phyloP scores from a whole-genome alignment of 768 basidiomycete species.

The Xerocomellus chrysenteron region DNA sequence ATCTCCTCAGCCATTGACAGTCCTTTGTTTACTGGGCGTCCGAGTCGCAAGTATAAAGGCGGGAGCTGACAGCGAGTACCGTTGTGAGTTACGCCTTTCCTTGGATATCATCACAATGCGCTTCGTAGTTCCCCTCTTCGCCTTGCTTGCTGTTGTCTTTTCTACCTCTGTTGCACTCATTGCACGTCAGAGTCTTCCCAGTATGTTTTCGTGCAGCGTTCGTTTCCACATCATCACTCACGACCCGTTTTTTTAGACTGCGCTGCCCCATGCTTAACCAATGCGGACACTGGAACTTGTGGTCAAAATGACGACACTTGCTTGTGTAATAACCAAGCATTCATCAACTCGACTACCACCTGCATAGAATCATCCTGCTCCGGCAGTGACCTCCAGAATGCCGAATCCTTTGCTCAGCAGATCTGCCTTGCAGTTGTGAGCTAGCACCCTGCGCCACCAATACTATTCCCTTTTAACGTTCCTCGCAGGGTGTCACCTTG shows the following conservation, averaged over 20 bases:
- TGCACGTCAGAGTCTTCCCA: conserved; percentile 20
- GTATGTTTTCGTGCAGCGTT: conserved; percentile 15
- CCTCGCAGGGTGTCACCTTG: conserved; percentile 49
- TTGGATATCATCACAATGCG: conserved; percentile 11
- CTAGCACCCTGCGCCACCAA: neutral
- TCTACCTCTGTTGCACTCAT: conserved; percentile 20
- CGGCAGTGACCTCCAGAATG: conserved; percentile 43
- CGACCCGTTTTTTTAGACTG: conserved; percentile 42
- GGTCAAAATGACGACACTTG: conserved; percentile 50
- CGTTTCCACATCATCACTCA: neutral
- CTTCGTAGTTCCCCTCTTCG: conserved; percentile 6
- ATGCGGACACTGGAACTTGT: conserved; percentile 48
- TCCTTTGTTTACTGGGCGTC: neutral
- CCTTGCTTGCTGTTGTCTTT: conserved; percentile 12
- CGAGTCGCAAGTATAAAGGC: neutral
- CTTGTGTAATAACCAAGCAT: conserved; percentile 50
- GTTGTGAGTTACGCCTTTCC: neutral
- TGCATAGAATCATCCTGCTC: conserved; percentile 53
- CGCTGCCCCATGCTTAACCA: conserved; percentile 46
- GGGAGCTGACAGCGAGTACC: neutral
- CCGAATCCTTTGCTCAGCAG: conserved; percentile 40
- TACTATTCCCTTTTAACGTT: neutral
- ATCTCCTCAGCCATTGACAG: too few relatives aligned
- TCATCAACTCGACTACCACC: conserved; percentile 43
- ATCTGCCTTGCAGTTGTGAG: conserved; percentile 53